Percentiles rank a stretch among this genome's conserved stretches.
phyloP scores from a whole-genome alignment of 495 filamentous ascomycete species.

The Rusavskia elegans region DNA sequence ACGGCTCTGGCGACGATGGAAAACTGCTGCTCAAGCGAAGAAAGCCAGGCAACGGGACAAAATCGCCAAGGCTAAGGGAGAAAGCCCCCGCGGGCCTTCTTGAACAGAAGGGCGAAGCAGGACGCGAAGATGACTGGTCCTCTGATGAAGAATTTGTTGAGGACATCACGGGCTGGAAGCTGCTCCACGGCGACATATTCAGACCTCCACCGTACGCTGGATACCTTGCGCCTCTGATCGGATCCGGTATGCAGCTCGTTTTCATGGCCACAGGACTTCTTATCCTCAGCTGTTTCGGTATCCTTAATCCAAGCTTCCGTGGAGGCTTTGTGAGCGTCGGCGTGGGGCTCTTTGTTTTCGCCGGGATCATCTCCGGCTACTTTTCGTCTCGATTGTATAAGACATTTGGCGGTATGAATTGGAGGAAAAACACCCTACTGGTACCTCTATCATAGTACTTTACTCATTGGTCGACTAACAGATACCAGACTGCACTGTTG shows the following conservation, averaged over 20 bases:
- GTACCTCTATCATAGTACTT: constrained; percentile 15
- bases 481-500: constrained; percentile 49
- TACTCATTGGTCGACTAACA: constrained; percentile 2
- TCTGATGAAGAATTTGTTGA: constrained; percentile 69
- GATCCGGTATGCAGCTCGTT: constrained; percentile 78
- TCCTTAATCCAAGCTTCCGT: constrained; percentile 83
- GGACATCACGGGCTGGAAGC: constrained; percentile 84
- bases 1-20: constrained; percentile 49
- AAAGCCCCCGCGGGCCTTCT: constrained; percentile 44
- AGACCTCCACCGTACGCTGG: constrained; percentile 57
- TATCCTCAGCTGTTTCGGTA: constrained; percentile 61
- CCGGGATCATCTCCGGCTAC: constrained; percentile 84
- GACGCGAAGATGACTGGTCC: constrained; percentile 42
- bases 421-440: constrained; percentile 67
- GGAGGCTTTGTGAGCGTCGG: constrained; percentile 85
- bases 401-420: constrained; percentile 69
- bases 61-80: constrained; percentile 32
- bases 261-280: constrained; percentile 74
- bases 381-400: constrained; percentile 75
- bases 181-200: constrained; percentile 93
- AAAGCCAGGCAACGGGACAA: constrained; percentile 22
- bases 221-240: constrained; percentile 70
- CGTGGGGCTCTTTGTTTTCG: constrained; percentile 74
- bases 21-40: constrained; percentile 39
- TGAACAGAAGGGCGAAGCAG: constrained; percentile 45